phyloP scores from a whole-genome alignment of 148 eudicot species.

The Camellia granthamiana region DNA sequence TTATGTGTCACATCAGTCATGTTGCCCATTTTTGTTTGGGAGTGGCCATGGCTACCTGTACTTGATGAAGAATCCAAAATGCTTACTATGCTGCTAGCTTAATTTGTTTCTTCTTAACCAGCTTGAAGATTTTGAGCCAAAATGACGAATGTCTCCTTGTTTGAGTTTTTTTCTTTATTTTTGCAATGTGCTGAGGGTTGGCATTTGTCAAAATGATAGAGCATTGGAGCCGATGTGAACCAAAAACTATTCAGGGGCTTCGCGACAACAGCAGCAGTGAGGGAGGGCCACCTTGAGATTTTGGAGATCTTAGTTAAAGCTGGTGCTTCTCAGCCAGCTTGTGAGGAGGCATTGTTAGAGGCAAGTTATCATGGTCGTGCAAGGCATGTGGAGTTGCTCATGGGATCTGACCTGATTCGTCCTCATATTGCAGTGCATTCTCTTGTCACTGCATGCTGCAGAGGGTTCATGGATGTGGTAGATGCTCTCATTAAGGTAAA shows the following conservation, averaged over 20 bases:
- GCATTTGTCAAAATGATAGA: slow-evolving; percentile 37
- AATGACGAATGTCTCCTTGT: background rate
- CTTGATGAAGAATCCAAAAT: slow-evolving; percentile 14
- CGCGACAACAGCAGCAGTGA: slow-evolving; percentile 75
- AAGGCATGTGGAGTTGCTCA: slow-evolving; percentile 49
- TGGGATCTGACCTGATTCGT: slow-evolving; percentile 80
- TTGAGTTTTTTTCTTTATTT: slow-evolving; percentile 3
- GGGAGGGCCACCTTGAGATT: slow-evolving; percentile 77
- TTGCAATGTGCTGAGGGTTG: slow-evolving; percentile 17
- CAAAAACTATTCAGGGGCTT: slow-evolving; percentile 79
- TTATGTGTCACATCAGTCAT: slow-evolving; percentile 27
- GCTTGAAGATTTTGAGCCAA: background rate
- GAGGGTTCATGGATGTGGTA: slow-evolving; percentile 76
- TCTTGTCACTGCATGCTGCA: slow-evolving; percentile 84
- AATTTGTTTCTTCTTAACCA: background rate
- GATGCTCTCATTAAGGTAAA: slow-evolving; percentile 74
- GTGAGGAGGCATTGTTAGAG: slow-evolving; percentile 93
- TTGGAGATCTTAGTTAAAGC: slow-evolving; percentile 77
- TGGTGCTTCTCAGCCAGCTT: slow-evolving; percentile 91
- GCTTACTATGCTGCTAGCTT: background rate
- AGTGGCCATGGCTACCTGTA: slow-evolving; percentile 15
- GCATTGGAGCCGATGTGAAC: slow-evolving; percentile 87
- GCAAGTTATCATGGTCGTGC: slow-evolving; percentile 78
- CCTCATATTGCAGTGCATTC: slow-evolving; percentile 76
- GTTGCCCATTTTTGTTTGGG: slow-evolving; percentile 13